These are phyloP conservation scores for Mortierella sp. DNA, from an alignment of 371 early-diverging fungal species.

Conservation along the genomic window DNA sequence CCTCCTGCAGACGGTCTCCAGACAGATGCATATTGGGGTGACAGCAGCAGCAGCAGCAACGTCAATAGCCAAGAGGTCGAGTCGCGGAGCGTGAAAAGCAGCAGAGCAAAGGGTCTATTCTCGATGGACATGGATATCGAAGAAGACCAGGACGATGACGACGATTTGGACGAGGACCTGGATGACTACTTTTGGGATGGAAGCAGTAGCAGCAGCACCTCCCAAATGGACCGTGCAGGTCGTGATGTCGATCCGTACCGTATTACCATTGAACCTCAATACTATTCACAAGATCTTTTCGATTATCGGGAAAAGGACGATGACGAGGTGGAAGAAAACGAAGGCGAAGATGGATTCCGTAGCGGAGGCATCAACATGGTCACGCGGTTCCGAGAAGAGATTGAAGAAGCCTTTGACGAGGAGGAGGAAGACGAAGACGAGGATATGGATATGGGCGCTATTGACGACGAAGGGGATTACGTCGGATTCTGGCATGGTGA, in stretches of 20 bases:
- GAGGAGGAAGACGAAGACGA: background rate
- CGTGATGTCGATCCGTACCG: too few species aligned
- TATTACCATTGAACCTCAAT: background rate
- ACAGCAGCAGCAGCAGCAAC: background rate
- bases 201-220: too few species aligned
- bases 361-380: too few species aligned
- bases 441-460: background rate
- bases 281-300: background rate
- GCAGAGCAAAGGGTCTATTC: too few species aligned
- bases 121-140: background rate
- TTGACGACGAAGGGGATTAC: too few species aligned
- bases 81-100: background rate
- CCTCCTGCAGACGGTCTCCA: background rate
- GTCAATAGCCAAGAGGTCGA: background rate
- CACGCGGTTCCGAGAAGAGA: background rate
- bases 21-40: background rate
- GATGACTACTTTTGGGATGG: too few species aligned
- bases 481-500: too few species aligned
- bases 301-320: background rate
- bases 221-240: too few species aligned
- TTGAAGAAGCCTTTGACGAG: background rate
- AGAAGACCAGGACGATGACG: background rate
- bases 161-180: background rate
- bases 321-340: background rate
- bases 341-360: too few species aligned